These are phyloP conservation scores for Metrosideros polymorpha DNA, from an alignment of 441 rosid species.

Conservation along the genomic window DNA sequence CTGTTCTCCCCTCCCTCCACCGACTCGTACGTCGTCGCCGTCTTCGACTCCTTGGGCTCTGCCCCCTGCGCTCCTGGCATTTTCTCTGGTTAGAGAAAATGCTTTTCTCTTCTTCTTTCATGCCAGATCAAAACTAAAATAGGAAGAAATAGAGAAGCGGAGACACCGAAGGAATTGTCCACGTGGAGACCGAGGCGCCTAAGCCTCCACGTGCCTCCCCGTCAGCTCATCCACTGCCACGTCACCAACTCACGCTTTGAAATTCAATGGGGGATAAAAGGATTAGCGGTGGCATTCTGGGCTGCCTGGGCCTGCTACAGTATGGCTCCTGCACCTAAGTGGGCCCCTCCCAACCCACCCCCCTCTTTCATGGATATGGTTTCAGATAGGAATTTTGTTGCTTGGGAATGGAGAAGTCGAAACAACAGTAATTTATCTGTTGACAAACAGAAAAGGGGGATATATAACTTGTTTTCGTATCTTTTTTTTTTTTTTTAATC, in stretches of 20 bases:
- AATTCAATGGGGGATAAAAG: background rate
- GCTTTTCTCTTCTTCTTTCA: background rate
- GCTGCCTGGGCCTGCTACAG: background rate
- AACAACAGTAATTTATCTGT: no score
- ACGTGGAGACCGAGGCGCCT: background rate
- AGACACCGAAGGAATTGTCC: background rate
- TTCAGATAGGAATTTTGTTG: background rate
- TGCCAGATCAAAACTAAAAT: background rate
- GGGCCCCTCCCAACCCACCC: background rate
- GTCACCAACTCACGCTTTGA: background rate
- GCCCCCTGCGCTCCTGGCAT: conserved; percentile 62
- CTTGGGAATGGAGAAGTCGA: background rate
- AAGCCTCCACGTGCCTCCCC: background rate
- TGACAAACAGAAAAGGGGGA: background rate
- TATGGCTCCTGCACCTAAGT: background rate
- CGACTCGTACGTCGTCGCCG: conserved; percentile 34
- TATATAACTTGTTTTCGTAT: background rate
- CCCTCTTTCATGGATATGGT: background rate
- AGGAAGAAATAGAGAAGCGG: background rate
- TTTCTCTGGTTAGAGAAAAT: background rate
- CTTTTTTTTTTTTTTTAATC: background rate
- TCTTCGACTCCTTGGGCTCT: conserved; percentile 32
- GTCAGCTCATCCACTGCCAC: background rate
- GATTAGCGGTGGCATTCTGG: background rate
- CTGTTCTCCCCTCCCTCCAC: conserved; percentile 26